These are phyloP conservation scores for Didymellaceae sp. DNA, from an alignment of 2,329 filamentous ascomycete species.

Conservation along the genomic window DNA sequence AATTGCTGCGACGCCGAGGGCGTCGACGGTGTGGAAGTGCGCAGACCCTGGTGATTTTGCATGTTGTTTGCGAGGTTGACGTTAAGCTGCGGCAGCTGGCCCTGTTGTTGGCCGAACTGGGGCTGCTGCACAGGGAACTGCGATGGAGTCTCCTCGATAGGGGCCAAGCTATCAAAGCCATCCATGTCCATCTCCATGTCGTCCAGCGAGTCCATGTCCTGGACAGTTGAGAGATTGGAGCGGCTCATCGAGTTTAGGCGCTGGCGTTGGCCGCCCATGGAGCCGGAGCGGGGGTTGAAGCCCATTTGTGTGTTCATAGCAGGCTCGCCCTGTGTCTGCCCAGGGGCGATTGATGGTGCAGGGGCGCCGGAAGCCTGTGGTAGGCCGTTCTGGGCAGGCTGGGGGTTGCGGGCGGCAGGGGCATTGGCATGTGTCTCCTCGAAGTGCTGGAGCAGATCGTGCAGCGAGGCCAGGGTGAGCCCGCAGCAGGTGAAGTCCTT, in stretches of 20 bases:
- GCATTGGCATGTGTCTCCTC: conserved; percentile 90
- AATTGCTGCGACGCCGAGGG: conserved; percentile 73
- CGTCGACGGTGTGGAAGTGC: conserved; percentile 84
- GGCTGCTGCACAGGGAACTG: conserved; percentile 62
- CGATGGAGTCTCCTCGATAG: conserved; percentile 73
- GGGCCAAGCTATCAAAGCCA: conserved; percentile 74
- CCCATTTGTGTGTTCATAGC: conserved; percentile 47
- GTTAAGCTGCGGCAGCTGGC: conserved; percentile 73
- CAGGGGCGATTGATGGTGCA: conserved; percentile 48
- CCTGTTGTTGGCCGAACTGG: conserved; percentile 62
- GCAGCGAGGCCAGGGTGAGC: conserved; percentile 84
- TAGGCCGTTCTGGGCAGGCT: conserved; percentile 55
- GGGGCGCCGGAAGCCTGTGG: conserved; percentile 38
- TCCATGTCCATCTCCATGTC: conserved; percentile 97
- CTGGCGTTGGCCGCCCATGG: conserved; percentile 45
- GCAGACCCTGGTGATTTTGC: conserved; percentile 76
- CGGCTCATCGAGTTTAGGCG: conserved; percentile 50
- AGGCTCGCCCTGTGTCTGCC: conserved; percentile 53
- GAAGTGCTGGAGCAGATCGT: conserved; percentile 95
- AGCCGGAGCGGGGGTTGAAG: conserved; percentile 51
- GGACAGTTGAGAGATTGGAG: conserved; percentile 50
- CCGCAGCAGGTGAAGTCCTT: conserved; percentile 96
- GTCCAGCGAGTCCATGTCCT: conserved; percentile 81
- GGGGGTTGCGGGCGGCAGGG: conserved; percentile 58
- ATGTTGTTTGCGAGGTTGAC: conserved; percentile 76